Conservation (phyloP, 2,329 filamentous ascomycete species). For the Trichoderma lentiforme region DNA sequence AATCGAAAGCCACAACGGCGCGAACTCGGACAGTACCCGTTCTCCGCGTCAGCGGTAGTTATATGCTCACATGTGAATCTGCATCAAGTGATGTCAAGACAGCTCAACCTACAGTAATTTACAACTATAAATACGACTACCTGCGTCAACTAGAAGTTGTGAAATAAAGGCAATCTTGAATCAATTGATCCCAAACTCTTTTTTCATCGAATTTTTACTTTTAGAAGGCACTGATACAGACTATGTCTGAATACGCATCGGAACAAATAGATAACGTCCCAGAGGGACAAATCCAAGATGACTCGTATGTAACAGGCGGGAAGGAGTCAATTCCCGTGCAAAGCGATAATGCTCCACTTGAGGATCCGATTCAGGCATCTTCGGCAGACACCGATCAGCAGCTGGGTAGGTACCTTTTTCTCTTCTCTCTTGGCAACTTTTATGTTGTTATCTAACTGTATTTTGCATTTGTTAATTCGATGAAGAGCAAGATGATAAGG, state of each 20-base stretch:
- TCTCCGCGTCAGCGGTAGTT: not conserved
- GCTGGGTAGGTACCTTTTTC: not conserved
- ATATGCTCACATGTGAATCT: not conserved
- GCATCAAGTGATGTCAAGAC: not conserved
- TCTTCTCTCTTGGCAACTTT: not conserved
- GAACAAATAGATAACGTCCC: not conserved
- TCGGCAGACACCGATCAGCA: conserved; percentile 5
- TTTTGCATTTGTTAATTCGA: not conserved
- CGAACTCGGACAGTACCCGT: not conserved
- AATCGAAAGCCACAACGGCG: not conserved
- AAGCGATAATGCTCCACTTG: not conserved
- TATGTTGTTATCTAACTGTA: not conserved
- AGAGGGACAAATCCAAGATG: conserved; percentile 7
- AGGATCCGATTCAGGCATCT: conserved; percentile 7
- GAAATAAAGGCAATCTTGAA: not conserved
- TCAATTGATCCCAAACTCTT: not conserved
- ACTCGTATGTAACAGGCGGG: not conserved
- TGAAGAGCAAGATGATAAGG: conserved; percentile 34
- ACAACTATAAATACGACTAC: not conserved
- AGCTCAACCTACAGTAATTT: not conserved
- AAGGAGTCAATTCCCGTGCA: conserved; percentile 10
- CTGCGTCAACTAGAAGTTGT: not conserved
- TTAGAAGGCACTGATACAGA: not conserved
- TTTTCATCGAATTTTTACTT: not conserved
- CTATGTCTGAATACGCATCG: not conserved